These are phyloP conservation scores for Barbatosphaeria neglecta DNA, from an alignment of 495 filamentous ascomycete genomes.

Conservation along the genomic window DNA sequence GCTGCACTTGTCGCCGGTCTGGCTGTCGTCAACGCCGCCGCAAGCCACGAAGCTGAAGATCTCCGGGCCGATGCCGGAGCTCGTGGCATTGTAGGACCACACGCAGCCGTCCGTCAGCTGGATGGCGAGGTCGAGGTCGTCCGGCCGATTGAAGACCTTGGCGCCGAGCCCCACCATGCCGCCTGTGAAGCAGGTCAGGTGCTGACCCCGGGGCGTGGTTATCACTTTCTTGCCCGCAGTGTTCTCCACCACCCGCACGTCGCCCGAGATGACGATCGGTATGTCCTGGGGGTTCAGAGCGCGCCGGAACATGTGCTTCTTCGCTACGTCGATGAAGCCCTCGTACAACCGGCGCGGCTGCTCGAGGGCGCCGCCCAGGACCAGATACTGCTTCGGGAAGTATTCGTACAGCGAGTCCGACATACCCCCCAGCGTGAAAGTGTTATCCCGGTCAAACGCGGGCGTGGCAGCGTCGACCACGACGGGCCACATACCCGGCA, in stretches of 20 bases:
- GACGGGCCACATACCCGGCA: slow-evolving; percentile 77
- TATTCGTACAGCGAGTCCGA: slow-evolving; percentile 84
- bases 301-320: slow-evolving; percentile 60
- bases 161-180: slow-evolving; percentile 79
- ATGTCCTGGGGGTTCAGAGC: slow-evolving; percentile 44
- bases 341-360: slow-evolving; percentile 73
- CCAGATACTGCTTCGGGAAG: slow-evolving; percentile 53
- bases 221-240: slow-evolving; percentile 7
- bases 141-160: slow-evolving; percentile 55
- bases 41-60: slow-evolving; percentile 50
- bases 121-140: slow-evolving; percentile 59
- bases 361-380: slow-evolving; percentile 62
- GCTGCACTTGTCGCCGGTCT: slow-evolving; percentile 16
- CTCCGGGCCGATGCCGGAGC: slow-evolving; percentile 72
- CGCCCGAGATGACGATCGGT: slow-evolving; percentile 53
- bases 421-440: slow-evolving; percentile 58
- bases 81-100: slow-evolving; percentile 68
- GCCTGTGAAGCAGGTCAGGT: slow-evolving; percentile 60
- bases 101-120: slow-evolving; percentile 78
- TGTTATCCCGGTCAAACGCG: slow-evolving; percentile 8
- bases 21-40: slow-evolving; percentile 15
- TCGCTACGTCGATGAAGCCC: slow-evolving; percentile 52
- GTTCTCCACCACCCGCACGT: slow-evolving; percentile 17
- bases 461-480: slow-evolving; percentile 42
- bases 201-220: slow-evolving; percentile 23